Conservation (phyloP, 2,329 filamentous ascomycete species). For the Phyllosticta citriasiana region DNA sequence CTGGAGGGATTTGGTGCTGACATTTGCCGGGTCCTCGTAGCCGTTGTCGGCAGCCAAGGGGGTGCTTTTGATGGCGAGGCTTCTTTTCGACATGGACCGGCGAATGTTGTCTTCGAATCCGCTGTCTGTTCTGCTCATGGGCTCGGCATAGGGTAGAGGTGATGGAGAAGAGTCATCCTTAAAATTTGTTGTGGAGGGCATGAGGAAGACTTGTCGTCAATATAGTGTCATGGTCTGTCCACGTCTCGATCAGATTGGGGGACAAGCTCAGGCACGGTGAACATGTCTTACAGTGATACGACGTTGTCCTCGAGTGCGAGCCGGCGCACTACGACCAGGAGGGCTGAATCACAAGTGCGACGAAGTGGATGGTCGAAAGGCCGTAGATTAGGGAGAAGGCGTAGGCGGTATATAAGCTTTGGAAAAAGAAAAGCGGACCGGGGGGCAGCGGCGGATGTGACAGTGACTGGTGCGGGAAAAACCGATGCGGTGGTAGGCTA, state of each 20-base stretch:
- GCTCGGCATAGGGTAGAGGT: background rate
- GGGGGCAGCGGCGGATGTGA: conserved; percentile 1
- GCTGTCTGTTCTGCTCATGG: conserved; percentile 10
- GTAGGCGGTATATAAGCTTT: conserved; percentile 4
- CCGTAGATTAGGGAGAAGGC: conserved; percentile 1
- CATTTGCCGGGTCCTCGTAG: background rate
- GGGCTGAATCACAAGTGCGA: background rate
- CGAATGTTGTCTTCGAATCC: conserved; percentile 7
- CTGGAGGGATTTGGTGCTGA: background rate
- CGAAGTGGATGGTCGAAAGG: conserved; percentile 1
- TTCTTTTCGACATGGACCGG: background rate
- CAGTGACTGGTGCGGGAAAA: background rate
- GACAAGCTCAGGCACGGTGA: background rate
- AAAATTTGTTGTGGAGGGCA: background rate
- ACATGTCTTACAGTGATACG: background rate
- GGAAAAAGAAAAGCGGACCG: background rate
- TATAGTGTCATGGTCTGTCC: background rate
- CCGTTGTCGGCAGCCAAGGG: conserved; percentile 3
- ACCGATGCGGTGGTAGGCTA: background rate
- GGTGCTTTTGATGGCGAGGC: background rate
- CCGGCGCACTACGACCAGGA: conserved; percentile 7
- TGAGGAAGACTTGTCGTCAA: background rate
- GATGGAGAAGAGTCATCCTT: background rate
- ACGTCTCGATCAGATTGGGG: background rate
- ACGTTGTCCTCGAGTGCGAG: conserved; percentile 2